Evolutionary conservation across 176 grass and related monocot species (phyloP).

Genomic region (Aegilops speltoides): DNA sequence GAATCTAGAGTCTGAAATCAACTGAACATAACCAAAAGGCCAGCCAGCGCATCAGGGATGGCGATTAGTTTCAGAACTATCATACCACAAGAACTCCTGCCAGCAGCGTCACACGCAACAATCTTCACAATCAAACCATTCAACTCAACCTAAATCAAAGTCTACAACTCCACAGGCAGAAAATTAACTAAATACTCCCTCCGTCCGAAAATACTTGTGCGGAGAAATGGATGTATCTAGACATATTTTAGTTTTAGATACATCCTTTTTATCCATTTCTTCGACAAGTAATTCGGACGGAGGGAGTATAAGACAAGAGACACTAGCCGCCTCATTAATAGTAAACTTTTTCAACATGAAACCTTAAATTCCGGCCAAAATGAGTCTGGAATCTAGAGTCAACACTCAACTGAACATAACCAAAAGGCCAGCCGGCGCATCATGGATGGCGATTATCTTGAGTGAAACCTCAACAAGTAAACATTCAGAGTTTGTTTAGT

Average conservation of each 20-base stretch:
- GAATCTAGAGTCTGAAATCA: background rate
- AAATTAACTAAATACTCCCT: background rate
- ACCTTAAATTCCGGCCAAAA: background rate
- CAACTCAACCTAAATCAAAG: background rate
- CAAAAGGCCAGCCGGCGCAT: background rate
- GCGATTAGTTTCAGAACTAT: background rate
- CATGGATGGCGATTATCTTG: background rate
- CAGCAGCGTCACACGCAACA: background rate
- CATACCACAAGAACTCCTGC: background rate
- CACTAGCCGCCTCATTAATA: background rate
- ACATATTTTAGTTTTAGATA: too few species aligned
- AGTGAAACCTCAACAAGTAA: background rate
- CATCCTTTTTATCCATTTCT: too few species aligned
- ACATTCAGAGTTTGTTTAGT: conserved; percentile 1
- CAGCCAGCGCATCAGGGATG: too few species aligned
- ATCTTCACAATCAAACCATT: conserved; percentile 11
- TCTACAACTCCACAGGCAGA: conserved; percentile 12
- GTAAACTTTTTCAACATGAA: background rate
- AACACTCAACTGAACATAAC: background rate
- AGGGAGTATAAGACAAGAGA: background rate
- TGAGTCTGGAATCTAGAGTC: background rate
- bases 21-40: background rate
- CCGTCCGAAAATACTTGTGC: too few species aligned
- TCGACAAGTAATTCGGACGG: too few species aligned
- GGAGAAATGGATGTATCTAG: too few species aligned